Conservation (phyloP, 2,329 filamentous ascomycete genomes). For the Torrubiella hemipterigena region DNA sequence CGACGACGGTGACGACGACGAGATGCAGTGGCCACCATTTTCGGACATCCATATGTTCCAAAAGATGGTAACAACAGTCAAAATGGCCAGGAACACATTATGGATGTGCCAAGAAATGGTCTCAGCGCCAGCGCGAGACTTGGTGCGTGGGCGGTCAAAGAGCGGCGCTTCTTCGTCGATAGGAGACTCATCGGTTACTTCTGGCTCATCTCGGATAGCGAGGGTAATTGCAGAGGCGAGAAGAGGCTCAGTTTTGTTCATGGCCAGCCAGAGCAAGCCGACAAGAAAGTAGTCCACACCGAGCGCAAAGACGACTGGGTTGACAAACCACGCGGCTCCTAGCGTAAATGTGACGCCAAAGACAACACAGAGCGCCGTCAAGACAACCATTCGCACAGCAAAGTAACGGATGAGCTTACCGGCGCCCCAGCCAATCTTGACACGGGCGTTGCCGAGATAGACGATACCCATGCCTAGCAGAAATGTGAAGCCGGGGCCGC, state of each 20-base stretch:
- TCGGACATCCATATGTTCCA: slow-evolving; percentile 35
- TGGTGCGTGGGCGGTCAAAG: slow-evolving; percentile 9
- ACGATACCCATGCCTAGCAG: slow-evolving; percentile 33
- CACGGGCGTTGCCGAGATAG: slow-evolving; percentile 30
- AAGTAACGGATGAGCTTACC: slow-evolving; percentile 24
- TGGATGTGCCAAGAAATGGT: slow-evolving; percentile 26
- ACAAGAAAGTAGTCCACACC: slow-evolving; percentile 32
- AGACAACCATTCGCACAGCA: slow-evolving; percentile 19
- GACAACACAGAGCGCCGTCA: slow-evolving; percentile 19
- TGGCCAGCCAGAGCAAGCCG: slow-evolving; percentile 26
- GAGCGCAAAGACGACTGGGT: slow-evolving; percentile 29
- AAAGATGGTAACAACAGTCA: slow-evolving; percentile 25
- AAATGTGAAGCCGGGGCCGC: slow-evolving; percentile 31
- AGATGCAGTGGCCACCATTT: slow-evolving; percentile 22
- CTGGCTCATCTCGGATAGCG: slow-evolving; percentile 9
- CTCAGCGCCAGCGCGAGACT: slow-evolving; percentile 4
- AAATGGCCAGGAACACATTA: slow-evolving; percentile 21
- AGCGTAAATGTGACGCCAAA: slow-evolving; percentile 19
- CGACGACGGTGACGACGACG: slow-evolving; percentile 4
- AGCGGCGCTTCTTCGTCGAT: slow-evolving; percentile 14
- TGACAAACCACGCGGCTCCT: slow-evolving; percentile 28
- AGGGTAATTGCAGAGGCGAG: too few relatives aligned
- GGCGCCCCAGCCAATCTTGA: slow-evolving; percentile 24
- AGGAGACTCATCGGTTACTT: neutral
- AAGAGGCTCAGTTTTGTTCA: slow-evolving; percentile 20